Base-by-base conservation (phyloP, 2,329 filamentous ascomycete genomes). In the Epichloe glyceriae region DNA sequence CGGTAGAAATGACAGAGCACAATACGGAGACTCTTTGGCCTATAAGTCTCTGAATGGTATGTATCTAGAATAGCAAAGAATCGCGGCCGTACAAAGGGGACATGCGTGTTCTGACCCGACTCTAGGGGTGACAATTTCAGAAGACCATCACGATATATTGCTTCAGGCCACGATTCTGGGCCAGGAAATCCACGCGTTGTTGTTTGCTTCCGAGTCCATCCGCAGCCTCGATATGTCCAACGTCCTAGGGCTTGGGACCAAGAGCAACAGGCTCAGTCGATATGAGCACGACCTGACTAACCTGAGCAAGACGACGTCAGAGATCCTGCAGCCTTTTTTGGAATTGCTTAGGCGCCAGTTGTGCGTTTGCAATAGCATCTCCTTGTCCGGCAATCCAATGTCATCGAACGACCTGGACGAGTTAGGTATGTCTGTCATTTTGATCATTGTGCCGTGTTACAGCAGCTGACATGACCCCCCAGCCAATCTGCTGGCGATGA, bases 161-260 rank as follows among this genome's bases (percentile, higher is more conserved):
- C 65, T 72, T 46, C 68, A 72, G n/a, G 70, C 74, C 12, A 69
- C 75, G 1, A 62, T 79, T 10, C 63, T 80, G 14, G 72, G 74
- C 44, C 76, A 79, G 55, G 77, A 80, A 58, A 69, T 80, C 14
- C 75, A 80, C 45, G 74, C 76, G 1, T 61, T 80, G 19, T 64
- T 76, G 2, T 78, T 79, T 54, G 73, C 75, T 20, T 77, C 76
- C 1, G 75, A 76, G 52, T 77, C 73, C 0, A 70, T 80, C 34
- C 69, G 72, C 41, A 74, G 75, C 50, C 73, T 80, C 46, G 75
- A 80, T 54, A 60, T 80, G 34, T 71, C 69, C 15, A 74, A 76
- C 46, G 62, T 68, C 11, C 47, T 69, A 4, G 67, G 66, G 5
- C 52, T 63, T 8, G 60, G 61, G 30, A 57, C 55, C 19, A 42